Base-by-base conservation (phyloP, 2,329 filamentous ascomycete species). In the Xylariales sp. region DNA sequence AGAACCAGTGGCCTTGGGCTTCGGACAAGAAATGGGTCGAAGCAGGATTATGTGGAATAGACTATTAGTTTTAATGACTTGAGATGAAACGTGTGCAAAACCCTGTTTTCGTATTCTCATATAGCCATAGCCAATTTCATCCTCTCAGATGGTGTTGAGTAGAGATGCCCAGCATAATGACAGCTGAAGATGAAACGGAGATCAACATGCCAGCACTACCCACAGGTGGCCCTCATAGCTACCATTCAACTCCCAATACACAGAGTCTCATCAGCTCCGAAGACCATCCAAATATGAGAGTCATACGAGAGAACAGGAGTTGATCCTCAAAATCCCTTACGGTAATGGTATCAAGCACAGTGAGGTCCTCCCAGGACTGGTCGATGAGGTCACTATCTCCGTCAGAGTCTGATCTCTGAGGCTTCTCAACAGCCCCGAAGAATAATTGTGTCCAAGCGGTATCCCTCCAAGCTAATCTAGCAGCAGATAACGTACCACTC, bases 251-350 rank as follows among this genome's bases (percentile, higher is more conserved):
- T 9, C 66, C 64, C 34, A 74, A 51, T 20, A 71, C 57, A 42
- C 60, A 66, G 5, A 71, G 45, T 42, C 60, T 62, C 27, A 60
- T 61, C 18, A 65, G 49, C 45, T 60, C 41, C 15, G 63, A 55
- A 14, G 63, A 65, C 71, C 77, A 74, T 1, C 73, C 78, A 52
- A 82, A 78, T 4, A 71, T 64, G 50, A 82, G 47, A 12, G 70
- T 77, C 7, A 78, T 51, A 12, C 76, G 65, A 36, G 74, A 56
- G 47, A 72, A 78, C 11, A 72, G 40, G 35, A 80, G 51, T 4
- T 71, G 60, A 46, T 73, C 67, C 48, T 81, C 73, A 4, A 80
- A 54, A 31, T 65, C 62, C 40, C 61, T 61, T n/a, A 79, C 46
- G 14, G 63, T 60, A 10, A 70, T 64, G 0, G 55, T 44, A 10